phyloP scores from a whole-genome alignment of 75 land plant genomes.

The Chamaecyparis obtusa region DNA sequence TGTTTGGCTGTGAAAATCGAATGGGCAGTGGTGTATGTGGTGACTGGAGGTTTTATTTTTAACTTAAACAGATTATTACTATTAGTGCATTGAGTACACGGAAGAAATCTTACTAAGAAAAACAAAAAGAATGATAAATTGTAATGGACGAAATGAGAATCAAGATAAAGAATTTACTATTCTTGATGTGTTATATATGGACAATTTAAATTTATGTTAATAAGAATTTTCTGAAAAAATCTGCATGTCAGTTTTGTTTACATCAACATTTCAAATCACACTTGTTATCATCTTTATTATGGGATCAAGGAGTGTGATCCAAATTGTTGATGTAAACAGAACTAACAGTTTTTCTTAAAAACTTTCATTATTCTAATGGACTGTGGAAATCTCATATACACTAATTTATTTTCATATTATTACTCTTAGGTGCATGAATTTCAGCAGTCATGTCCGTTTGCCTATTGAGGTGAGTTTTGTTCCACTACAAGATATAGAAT shows the following conservation, averaged over 20 bases:
- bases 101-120: background rate
- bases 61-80: background rate
- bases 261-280: background rate
- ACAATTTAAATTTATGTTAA: background rate
- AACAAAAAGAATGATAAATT: background rate
- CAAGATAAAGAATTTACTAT: background rate
- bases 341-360: background rate
- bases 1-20: background rate
- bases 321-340: too few species aligned
- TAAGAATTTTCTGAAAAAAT: background rate
- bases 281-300: background rate
- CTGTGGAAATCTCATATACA: background rate
- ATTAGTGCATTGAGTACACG: background rate
- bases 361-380: background rate
- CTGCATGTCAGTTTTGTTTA: background rate
- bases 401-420: background rate
- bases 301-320: too few species aligned
- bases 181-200: background rate
- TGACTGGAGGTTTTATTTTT: background rate
- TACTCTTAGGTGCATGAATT: background rate
- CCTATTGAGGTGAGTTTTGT: too few species aligned
- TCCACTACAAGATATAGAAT: too few species aligned
- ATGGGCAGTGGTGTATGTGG: background rate
- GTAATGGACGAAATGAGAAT: background rate
- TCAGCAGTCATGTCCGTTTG: too few species aligned